Evolutionary conservation across 1,139 yeast genomes (phyloP), one percentile per base, ranked within the genome.

Genomic region (Hyphopichia pseudoburtonii): DNA sequence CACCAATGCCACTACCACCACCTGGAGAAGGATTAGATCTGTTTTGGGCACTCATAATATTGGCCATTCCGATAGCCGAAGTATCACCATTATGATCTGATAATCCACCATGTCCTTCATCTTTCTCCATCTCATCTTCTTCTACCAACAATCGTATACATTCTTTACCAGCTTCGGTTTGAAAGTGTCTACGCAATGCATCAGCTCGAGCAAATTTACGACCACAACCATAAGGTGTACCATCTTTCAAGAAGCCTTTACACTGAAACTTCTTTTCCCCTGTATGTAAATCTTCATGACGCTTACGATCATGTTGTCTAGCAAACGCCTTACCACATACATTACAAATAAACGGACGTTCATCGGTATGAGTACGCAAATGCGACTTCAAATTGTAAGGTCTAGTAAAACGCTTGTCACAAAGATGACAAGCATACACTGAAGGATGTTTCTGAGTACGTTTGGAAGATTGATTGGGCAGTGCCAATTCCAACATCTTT

Each of bases 301-400:
- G 74, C 56, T 88, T 89, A 30, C 95, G 69, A 61, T 92, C 98
- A 55, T 92, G 97, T 55, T 89, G 96, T 41, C 98, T 69, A 1
- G 97, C 97, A 73, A 92, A 92, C 3, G 96, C 92, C 60, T 89
- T 88, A 7, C 94, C 94, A 63, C 98, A 92, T 5, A 84, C 78
- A 12, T 78, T 73, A 64, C 98, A 92, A 18, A 80, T 75, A 56
- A 81, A 92, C 4, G 98, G 98, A 42, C 95, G 70, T 56, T 92
- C 97, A 56, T 89, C 90, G 0, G 97, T 90, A 58, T 92, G 98
- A 0, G 97, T 90, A 41, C 96, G 68, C 52, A 86, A 66, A 64
- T 92, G 98, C 0, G 96, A 87, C 50, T 92, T 86, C 51, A 92
- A 68, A 56, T 92, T 92, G 60, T 92, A 92, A 0, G 96, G 96